Evolutionary conservation across 2,329 filamentous ascomycete species (phyloP).

Genomic region (Xylaria sp.): DNA sequence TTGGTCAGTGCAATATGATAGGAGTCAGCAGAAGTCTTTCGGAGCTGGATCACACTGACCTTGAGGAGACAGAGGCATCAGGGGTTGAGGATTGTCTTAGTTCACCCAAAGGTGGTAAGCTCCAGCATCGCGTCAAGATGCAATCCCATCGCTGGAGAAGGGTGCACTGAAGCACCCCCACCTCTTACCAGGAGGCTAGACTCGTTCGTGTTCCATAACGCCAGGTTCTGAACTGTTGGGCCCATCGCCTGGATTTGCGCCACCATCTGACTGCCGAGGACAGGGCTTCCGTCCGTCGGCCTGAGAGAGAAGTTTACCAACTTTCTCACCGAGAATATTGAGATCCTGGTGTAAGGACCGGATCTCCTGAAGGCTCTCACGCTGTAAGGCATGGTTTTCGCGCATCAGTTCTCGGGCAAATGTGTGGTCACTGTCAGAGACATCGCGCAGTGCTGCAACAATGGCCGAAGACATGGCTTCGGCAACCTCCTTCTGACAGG

Average conservation of each 20-base stretch:
- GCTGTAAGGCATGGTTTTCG: background rate
- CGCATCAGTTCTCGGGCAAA: background rate
- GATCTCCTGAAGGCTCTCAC: background rate
- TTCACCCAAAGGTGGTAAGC: conserved; percentile 8
- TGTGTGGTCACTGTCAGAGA: conserved; percentile 1
- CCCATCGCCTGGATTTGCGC: background rate
- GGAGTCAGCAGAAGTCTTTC: conserved; percentile 5
- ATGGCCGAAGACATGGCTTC: background rate
- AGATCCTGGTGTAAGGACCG: no score
- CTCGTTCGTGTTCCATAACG: conserved; percentile 1
- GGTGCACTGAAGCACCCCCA: background rate
- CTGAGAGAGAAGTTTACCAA: background rate
- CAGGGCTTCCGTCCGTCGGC: background rate
- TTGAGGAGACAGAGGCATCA: conserved; percentile 2
- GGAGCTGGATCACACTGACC: conserved; percentile 6
- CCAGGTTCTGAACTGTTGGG: background rate
- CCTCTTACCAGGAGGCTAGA: conserved; percentile 5
- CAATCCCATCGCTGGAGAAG: conserved; percentile 3
- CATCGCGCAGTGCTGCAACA: background rate
- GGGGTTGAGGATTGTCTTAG: conserved; percentile 2
- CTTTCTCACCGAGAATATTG: background rate
- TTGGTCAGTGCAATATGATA: background rate
- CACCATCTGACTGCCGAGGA: background rate
- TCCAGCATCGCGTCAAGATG: conserved; percentile 9
- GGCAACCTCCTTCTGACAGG: background rate